Evolutionary conservation across 2,329 filamentous ascomycete species (phyloP), one percentile per base, ranked within the genome.

Genomic region (Macroventuria anomochaeta): DNA sequence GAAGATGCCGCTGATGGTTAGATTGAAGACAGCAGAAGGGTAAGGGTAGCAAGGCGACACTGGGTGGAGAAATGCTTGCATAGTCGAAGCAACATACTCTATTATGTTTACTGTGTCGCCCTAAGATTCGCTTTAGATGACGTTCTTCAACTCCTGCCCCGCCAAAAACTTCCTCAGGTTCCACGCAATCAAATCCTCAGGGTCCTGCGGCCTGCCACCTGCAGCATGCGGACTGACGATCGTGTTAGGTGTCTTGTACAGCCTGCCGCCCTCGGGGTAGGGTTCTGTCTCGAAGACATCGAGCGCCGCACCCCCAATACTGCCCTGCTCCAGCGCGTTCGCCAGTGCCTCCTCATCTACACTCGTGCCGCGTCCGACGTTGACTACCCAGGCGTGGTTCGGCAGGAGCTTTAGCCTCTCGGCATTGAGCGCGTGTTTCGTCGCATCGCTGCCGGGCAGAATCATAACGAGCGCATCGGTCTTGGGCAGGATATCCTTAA

Each of bases 281-380:
- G 89, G 89, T 69, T 93, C 89, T 10, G 81, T 79, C 0, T 87
- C 89, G 69, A 89, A 92, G 37, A 92, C 89, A 62, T 93, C 89
- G n/a, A 92, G 79, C 7, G 87, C 89, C 0, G 89, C 89, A 4
- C 88, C 89, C 0, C 87, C 86, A 44, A 93, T 87, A 68, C 82
- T 85, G 2, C 86, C 86, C 21, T 82, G 80, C 40, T 91, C 82
- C 1, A 93, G 75, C 0, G 88, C 88, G 32, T 80, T 81, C 1
- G 91, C 77, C 7, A 93, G 76, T 0, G 88, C 88, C 1, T 79
- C 79, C 69, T 93, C 89, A 55, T 92, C 89, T 59, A 91, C 87
- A 13, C 91, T 88, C 0, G 89, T 89, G 2, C 89, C 89, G 7
- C 89, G 79, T 1, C 89, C 89, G 0, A 92, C 88, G 58, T 93